Evolutionary conservation across 768 basidiomycete genomes (phyloP), one percentile per base, ranked within the genome.

Genomic region (Dictyophora rubrovolvata): DNA sequence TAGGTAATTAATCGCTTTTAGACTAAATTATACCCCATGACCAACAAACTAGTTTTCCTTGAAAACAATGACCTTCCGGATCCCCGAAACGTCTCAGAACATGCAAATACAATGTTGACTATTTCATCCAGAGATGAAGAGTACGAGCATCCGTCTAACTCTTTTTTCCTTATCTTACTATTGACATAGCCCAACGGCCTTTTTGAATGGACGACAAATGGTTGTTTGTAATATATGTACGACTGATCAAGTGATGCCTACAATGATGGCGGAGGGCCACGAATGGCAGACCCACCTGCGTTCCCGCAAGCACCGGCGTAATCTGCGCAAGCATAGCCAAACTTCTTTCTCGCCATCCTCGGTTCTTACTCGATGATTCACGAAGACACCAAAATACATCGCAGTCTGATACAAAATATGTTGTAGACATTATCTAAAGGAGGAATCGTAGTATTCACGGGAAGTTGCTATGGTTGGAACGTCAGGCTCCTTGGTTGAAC

Each of bases 181-280:
- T 60, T 23, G 14, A 42, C 34, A 51, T 58, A 92, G 89, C 62
- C 87, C 88, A 1, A 69, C 70, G 1, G 75, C 77, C 2, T 71
- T 81, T 17, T 70, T 90, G 4, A 67, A 72, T 49, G 80, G 81
- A 0, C 78, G 82, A 53, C 79, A 74, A 57, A 84, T 83, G 63
- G 66, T 77, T 6, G 70, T 81, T 4, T 93, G 89, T 67, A 65
- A 75, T 1, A 68, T 77, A 10, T 93, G 89, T 64, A 89, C 89
- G 9, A 57, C 67, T 3, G 73, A 87, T 56, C 65, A 74, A 1
- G 69, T 75, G 20, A 74, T 76, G 22, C 89, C 89, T 0, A 69
- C 81, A 14, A 79, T 87, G 75, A 79, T 92, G 70, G 79, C 88
- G 53, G 72, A 74, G 50, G 77, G 75, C 9, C 59, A 60, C 10